Base-by-base conservation (phyloP, 140 eudicot genomes). In the Artemisia princeps region DNA sequence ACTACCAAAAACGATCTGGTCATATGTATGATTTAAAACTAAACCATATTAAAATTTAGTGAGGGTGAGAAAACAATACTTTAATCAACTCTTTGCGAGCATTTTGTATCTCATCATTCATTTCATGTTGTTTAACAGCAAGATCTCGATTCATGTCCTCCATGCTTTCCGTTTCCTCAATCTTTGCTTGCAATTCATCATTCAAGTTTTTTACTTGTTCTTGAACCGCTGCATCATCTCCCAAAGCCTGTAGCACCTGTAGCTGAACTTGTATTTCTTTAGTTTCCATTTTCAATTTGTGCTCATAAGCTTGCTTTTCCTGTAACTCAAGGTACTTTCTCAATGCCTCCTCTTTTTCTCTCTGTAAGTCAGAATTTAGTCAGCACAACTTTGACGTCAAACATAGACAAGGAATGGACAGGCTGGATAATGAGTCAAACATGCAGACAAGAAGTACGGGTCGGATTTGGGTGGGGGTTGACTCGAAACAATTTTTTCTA, bases 71-170 rank as follows among this genome's bases (percentile, higher is more conserved):
- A 16, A 26, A 30, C 24, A 75, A 57, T 83, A 88, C 96, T 68
- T 11, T 74, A 24, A 83, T 85, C 71, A 88, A 80, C 63, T 37
- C 82, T 68, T 78, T 73, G 15, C 94, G 89, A 30, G 95, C 89
- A 54, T 69, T 79, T 66, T 84, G 87, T 50, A 87, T 74, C 75
- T 90, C 97, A 26, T 86, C 90, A 49, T 84, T 90, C 75, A 85
- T 82, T 60, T 78, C 82, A 20, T 86, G 89, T 65, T 84, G 87
- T 61, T 63, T 80, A 2, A 64, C 64, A 3, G 80, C 49, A 45
- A 90, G 87, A 19, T 75, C 76, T 33, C 67, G 82, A 60, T 84
- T 82, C 55, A 78, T 0, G 13, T 11, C 71, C 61, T 87, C 95
- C 51, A 75, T 26, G 50, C 42, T 59, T 0, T 60, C 75, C 86